Base-by-base conservation (phyloP, 441 rosid genomes). In the Arabidopsis hybrid region DNA sequence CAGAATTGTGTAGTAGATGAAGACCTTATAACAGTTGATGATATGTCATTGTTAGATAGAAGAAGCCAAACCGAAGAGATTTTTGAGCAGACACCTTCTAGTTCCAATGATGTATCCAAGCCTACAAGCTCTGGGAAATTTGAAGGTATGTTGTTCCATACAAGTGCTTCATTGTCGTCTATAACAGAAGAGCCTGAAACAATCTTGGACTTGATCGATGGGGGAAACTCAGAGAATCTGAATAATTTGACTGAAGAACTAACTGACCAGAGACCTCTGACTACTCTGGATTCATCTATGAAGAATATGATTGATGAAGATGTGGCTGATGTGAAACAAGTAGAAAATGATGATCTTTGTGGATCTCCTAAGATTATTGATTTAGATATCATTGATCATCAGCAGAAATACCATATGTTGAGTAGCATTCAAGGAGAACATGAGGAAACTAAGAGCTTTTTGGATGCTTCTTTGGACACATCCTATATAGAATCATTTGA, bases 91-190 rank as follows among this genome's bases (percentile, higher is more conserved):
- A 77, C 8, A 26, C 62, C 45, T 59, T 65, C 58, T 18, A 66
- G 50, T 51, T 65, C 63, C 2, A 50, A 10, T 71, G 68, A 71
- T 50, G 42, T 71, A 4, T 51, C 29, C 29, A 52, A 71, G 64
- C 67, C 26, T 72, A 38, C 31, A 59, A 71, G 55, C 78, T 61
- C 65, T 9, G 13, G 1, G 6, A 50, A 50, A 8, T 17, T 47
- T 43, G 73, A 49, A 50, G 69, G 64, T 52, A 11, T 45, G 32
- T 59, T 66, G 69, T 71, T 77, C 18, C 69, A 56, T 29, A 69
- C 78, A 62, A 72, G 73, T 76, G 79, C 65, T 16, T 69, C 76
- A 18, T 21, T 83, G 67, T 72, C 85, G 52, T 73, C 85, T 56
- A 60, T 65, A 82, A 64, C 65, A 53, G 82, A 73, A 50, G 64